Percentiles rank a stretch among this genome's conserved stretches.
These are phyloP conservation scores for Neonectria punicea DNA, from an alignment of 2,329 filamentous ascomycete genomes.

Conservation along the genomic window DNA sequence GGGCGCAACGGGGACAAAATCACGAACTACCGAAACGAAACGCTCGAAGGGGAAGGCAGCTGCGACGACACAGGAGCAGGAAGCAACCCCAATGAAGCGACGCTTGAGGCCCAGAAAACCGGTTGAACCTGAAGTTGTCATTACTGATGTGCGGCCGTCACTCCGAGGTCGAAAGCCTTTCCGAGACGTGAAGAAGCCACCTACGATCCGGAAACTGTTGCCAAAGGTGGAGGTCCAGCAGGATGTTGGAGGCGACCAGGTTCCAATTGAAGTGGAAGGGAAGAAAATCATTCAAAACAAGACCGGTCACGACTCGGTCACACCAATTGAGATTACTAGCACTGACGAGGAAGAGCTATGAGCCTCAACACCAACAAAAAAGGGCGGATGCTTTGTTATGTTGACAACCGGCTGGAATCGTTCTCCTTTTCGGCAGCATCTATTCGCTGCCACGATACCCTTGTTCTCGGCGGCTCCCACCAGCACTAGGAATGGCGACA, in stretches of 20 bases:
- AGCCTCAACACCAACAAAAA: conserved; percentile 13
- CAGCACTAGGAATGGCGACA: conserved; percentile 7
- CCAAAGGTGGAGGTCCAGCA: conserved; percentile 1
- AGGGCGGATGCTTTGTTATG: conserved; percentile 7
- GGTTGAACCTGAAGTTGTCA: conserved; percentile 14
- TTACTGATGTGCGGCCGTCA: conserved; percentile 18
- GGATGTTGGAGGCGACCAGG: background rate
- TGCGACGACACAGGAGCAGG: conserved; percentile 9
- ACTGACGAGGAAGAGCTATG: conserved; percentile 35
- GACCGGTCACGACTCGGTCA: conserved; percentile 21
- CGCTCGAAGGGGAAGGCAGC: conserved; percentile 2
- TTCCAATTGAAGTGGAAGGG: conserved; percentile 14
- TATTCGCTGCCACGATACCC: conserved; percentile 39
- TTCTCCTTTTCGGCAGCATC: conserved; percentile 24
- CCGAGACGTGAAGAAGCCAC: conserved; percentile 19
- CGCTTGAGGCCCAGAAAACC: conserved; percentile 37
- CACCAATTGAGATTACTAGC: conserved; percentile 29
- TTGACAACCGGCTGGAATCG: conserved; percentile 12
- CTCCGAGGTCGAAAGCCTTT: conserved; percentile 17
- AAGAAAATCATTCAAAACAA: conserved; percentile 23
- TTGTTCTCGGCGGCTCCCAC: conserved; percentile 20
- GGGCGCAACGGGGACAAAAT: conserved; percentile 1
- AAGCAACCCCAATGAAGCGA: conserved; percentile 32
- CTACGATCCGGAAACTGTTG: conserved; percentile 10
- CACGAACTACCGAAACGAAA: background rate